Base-by-base conservation (phyloP, 2,329 filamentous ascomycete species). In the Pseudogymnoascus sp. region DNA sequence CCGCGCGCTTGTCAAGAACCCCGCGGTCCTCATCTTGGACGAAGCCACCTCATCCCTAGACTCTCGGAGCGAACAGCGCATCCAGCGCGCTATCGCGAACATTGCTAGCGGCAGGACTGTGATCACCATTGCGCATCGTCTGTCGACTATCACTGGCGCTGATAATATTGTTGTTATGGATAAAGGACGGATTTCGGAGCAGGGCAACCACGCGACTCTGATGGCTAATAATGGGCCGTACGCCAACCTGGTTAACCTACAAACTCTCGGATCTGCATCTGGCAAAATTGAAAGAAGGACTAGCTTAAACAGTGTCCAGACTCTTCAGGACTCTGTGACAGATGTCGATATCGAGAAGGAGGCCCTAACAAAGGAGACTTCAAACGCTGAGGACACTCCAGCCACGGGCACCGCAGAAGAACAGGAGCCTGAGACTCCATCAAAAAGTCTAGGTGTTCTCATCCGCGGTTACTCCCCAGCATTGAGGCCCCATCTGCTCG, bases 71-170 rank as follows among this genome's bases (percentile, higher is more conserved):
- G 92, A 96, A 74, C 89, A 95, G 74, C 88, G 93, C 72, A 96
- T 96, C 65, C 92, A 96, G 75, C 84, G 87, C 62, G 91, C 92
- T 23, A 84, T 97, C 29, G 86, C 88, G 63, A 90, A 84, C 14
- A 85, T 97, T 60, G 88, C 90, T 10, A 81, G 87, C 68, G 91
- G 91, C 57, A 88, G 93, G 51, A 97, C 93, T 0, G 86, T 96
- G 77, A 84, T 97, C 65, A 91, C 97, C 47, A 97, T 97, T 77
- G 93, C 93, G 76, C 91, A 96, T 75, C 88, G 91, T 61, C 79
- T 96, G 16, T 93, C 90, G 36, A 96, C 91, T 0, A 93, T 96
- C 68, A 91, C 88, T 91, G 93, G 90, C 63, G 91, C 91, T 2
- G 89, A 96, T 72, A 88, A 91, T 69, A 96, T 96, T 65, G 79